phyloP scores from a whole-genome alignment of 2,329 filamentous ascomycete species.

The Metarhizium robertsii region DNA sequence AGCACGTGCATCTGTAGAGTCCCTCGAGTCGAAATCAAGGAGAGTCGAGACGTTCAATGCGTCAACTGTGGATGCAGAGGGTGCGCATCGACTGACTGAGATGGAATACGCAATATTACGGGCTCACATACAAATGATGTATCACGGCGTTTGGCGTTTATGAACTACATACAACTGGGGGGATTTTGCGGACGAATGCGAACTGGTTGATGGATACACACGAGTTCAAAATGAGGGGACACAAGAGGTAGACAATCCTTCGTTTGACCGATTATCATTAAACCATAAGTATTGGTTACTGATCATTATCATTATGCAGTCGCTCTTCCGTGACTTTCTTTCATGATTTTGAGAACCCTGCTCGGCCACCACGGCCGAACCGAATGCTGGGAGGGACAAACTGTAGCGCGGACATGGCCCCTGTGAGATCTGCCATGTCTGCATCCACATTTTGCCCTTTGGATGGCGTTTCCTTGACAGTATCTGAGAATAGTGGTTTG shows the following conservation, averaged over 20 bases:
- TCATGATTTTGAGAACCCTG: slow-evolving; percentile 42
- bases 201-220: neutral
- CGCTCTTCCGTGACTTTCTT: slow-evolving; percentile 10
- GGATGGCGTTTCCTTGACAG: slow-evolving; percentile 9
- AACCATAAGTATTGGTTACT: slow-evolving; percentile 21
- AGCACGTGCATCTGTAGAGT: slow-evolving; percentile 96
- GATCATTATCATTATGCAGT: slow-evolving; percentile 18
- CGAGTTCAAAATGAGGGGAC: neutral
- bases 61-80: slow-evolving; percentile 91
- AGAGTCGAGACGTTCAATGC: slow-evolving; percentile 74
- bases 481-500: slow-evolving; percentile 10
- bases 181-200: neutral
- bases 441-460: slow-evolving; percentile 28
- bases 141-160: slow-evolving; percentile 10
- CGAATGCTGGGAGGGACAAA: slow-evolving; percentile 61
- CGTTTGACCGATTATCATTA: slow-evolving; percentile 17
- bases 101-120: neutral
- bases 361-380: slow-evolving; percentile 50
- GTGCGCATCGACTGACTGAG: slow-evolving; percentile 74
- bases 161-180: neutral
- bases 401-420: slow-evolving; percentile 61
- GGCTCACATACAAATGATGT: neutral
- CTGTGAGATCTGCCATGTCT: slow-evolving; percentile 53
- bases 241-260: slow-evolving; percentile 27
- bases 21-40: slow-evolving; percentile 79